Conservation (phyloP, 768 basidiomycete genomes). For the Mycena belliarum region DNA sequence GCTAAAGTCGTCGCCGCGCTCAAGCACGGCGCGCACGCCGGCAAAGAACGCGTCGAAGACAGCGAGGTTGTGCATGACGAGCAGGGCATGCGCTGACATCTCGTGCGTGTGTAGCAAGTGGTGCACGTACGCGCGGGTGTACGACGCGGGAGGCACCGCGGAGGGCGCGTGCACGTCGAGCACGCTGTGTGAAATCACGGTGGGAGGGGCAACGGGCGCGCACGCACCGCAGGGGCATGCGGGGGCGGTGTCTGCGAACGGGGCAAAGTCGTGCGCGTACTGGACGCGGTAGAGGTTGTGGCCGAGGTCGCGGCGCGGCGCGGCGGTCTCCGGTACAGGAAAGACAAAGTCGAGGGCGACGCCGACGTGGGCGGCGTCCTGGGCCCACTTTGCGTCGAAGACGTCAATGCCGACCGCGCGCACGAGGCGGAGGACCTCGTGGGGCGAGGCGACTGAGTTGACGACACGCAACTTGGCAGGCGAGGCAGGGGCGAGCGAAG, state of each 20-base stretch:
- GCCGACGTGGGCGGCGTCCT: slow-evolving; percentile 65
- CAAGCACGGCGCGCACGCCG: slow-evolving; percentile 48
- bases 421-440: slow-evolving; percentile 72
- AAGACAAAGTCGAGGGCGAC: slow-evolving; percentile 81
- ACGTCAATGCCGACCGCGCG: slow-evolving; percentile 69
- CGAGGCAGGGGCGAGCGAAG: slow-evolving; percentile 62
- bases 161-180: slow-evolving; percentile 31
- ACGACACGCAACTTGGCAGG: slow-evolving; percentile 62
- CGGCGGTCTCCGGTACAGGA: slow-evolving; percentile 39
- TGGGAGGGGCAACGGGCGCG: slow-evolving; percentile 41
- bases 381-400: slow-evolving; percentile 75
- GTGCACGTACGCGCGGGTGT: slow-evolving; percentile 71
- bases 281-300: slow-evolving; percentile 67
- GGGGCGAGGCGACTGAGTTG: slow-evolving; percentile 60
- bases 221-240: slow-evolving; percentile 59
- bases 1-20: slow-evolving; percentile 1
- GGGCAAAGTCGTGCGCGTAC: slow-evolving; percentile 63
- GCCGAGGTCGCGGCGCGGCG: slow-evolving; percentile 48
- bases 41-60: slow-evolving; percentile 67
- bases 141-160: slow-evolving; percentile 27
- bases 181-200: slow-evolving; percentile 45
- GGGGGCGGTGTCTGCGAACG: slow-evolving; percentile 42
- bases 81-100: slow-evolving; percentile 80
- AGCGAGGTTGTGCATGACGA: slow-evolving; percentile 74
- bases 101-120: slow-evolving; percentile 88